Conservation (phyloP, 306 rosid species). For the Vigna mungo region DNA sequence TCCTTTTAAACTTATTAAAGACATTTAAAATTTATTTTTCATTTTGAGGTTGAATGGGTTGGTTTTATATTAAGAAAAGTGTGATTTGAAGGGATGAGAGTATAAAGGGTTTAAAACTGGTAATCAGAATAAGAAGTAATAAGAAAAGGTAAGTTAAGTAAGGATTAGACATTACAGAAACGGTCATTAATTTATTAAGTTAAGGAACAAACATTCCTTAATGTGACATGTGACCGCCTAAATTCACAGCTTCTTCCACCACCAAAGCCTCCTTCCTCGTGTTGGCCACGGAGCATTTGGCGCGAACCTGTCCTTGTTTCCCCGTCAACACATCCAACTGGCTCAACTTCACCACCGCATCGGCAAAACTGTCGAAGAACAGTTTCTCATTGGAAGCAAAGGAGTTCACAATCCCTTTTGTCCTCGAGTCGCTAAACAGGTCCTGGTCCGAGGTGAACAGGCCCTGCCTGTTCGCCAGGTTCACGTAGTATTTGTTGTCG, state of each 20-base stretch:
- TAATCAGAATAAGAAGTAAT: too few species aligned
- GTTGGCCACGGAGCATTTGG: conserved; percentile 44
- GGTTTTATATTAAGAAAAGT: too few species aligned
- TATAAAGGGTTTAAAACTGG: too few species aligned
- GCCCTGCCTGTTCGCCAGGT: conserved; percentile 55
- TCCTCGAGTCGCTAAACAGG: conserved; percentile 38
- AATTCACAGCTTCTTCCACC: conserved; percentile 37
- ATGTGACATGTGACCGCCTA: neutral
- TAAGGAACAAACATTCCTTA: neutral
- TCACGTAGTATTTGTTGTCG: conserved; percentile 54
- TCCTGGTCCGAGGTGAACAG: conserved; percentile 61
- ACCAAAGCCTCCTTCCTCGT: neutral
- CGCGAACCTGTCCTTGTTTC: conserved; percentile 52
- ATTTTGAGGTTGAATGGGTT: too few species aligned
- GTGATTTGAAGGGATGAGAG: too few species aligned
- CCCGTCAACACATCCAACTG: conserved; percentile 62
- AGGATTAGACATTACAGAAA: too few species aligned
- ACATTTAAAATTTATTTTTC: too few species aligned
- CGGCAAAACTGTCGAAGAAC: conserved; percentile 52
- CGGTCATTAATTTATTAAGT: neutral
- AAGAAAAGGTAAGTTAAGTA: too few species aligned
- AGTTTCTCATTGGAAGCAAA: conserved; percentile 48
- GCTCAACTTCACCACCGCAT: conserved; percentile 54
- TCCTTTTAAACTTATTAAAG: too few species aligned
- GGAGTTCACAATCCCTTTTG: conserved; percentile 46